These are phyloP conservation scores for Chenopodium formosanum DNA, from an alignment of 148 eudicot genomes.

Conservation along the genomic window DNA sequence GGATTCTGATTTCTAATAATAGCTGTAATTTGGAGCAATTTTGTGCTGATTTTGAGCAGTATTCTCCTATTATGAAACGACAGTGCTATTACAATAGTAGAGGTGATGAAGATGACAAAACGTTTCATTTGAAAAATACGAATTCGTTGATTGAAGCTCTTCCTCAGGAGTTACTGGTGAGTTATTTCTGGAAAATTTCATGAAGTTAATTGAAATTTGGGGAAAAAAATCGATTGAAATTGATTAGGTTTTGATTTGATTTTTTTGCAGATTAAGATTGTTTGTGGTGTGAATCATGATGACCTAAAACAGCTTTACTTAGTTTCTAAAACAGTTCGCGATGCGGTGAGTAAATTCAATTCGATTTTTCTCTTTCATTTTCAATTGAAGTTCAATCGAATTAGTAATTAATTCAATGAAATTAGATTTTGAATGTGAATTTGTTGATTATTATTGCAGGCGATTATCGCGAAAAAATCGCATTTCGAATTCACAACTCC, in stretches of 20 bases:
- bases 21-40: constrained; percentile 30
- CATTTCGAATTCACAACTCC: constrained; percentile 79
- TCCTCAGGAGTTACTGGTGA: constrained; percentile 75
- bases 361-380: not conserved
- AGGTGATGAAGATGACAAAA: not conserved
- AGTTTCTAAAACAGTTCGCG: constrained; percentile 61
- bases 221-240: not conserved
- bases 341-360: constrained; percentile 47
- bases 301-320: constrained; percentile 65
- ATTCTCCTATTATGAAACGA: constrained; percentile 37
- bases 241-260: constrained; percentile 7
- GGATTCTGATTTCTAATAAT: constrained; percentile 41
- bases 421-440: not conserved
- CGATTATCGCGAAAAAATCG: constrained; percentile 48
- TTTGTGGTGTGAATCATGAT: constrained; percentile 77
- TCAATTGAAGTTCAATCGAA: not conserved
- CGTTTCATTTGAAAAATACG: not conserved
- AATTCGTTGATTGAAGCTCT: constrained; percentile 50
- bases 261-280: constrained; percentile 57
- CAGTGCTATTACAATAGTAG: not conserved
- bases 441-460: constrained; percentile 31
- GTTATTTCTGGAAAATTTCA: constrained; percentile 12
- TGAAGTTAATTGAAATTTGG: not conserved
- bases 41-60: constrained; percentile 37
- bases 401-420: not conserved